These are phyloP conservation scores for Wilhelminamyces savonicus DNA, from an alignment of 805 yeast genomes.

Conservation along the genomic window DNA sequence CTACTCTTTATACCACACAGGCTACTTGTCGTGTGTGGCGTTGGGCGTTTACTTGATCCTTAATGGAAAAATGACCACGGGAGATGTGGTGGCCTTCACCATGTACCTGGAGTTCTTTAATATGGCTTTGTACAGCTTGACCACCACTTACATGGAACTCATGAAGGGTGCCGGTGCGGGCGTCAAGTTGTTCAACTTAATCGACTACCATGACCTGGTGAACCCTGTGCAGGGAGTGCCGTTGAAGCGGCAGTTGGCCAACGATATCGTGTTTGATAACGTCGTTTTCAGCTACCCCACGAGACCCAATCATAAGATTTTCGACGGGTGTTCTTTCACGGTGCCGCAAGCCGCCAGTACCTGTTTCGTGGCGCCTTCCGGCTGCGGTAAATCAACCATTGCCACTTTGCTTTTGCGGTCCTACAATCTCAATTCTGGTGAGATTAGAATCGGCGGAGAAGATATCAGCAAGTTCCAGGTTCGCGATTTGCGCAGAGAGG, in stretches of 20 bases:
- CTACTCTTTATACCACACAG: conserved; percentile 36
- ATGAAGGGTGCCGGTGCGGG: conserved; percentile 46
- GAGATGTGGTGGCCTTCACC: conserved; percentile 41
- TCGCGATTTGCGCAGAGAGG: conserved; percentile 39
- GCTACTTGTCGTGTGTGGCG: conserved; percentile 37
- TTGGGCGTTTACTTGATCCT: conserved; percentile 37
- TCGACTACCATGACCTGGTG: conserved; percentile 31
- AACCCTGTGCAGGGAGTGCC: conserved; percentile 30
- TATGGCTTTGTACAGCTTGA: conserved; percentile 37
- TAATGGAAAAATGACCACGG: conserved; percentile 40
- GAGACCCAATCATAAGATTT: conserved; percentile 28
- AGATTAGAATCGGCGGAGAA: conserved; percentile 45
- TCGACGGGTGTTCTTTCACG: conserved; percentile 31
- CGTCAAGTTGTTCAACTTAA: conserved; percentile 35
- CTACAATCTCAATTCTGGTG: conserved; percentile 44
- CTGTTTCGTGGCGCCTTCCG: conserved; percentile 50
- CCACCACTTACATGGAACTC: conserved; percentile 40
- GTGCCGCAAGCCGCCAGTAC: conserved; percentile 32
- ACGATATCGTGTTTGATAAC: conserved; percentile 31
- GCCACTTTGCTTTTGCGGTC: conserved; percentile 49
- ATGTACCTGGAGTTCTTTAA: conserved; percentile 40
- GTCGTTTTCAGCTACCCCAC: conserved; percentile 39
- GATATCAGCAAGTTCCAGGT: conserved; percentile 44
- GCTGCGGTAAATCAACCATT: conserved; percentile 57
- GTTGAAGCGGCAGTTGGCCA: conserved; percentile 6